A percentile compares a stretch with the other conserved stretches of the same genome.
phyloP scores from a whole-genome alignment of 768 basidiomycete genomes.

The Rhizopogon sp. region DNA sequence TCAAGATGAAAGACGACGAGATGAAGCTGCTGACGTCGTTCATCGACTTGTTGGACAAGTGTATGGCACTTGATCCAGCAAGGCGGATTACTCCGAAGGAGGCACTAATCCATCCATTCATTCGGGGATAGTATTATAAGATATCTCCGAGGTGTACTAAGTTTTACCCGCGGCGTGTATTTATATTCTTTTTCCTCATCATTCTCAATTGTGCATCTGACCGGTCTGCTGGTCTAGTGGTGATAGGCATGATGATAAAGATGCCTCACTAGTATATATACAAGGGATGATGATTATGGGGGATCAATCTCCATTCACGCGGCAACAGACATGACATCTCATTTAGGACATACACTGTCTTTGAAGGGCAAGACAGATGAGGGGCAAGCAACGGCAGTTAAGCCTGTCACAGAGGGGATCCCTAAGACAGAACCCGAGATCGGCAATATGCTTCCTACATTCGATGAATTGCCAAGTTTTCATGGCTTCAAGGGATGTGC shows the following conservation, averaged over 20 bases:
- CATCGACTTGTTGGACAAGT: constrained; percentile 89
- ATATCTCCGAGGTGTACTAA: constrained; percentile 1
- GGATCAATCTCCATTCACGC: not conserved
- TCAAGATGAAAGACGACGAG: constrained; percentile 87
- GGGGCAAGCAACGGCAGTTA: not conserved
- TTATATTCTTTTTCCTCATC: constrained; percentile 14
- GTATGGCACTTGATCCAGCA: constrained; percentile 79
- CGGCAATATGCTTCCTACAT: constrained; percentile 30
- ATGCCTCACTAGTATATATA: not conserved
- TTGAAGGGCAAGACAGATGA: constrained; percentile 8
- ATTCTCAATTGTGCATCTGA: constrained; percentile 8
- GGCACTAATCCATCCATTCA: constrained; percentile 82
- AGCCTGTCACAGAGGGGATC: not conserved
- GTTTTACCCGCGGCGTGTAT: constrained; percentile 18
- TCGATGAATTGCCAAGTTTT: constrained; percentile 45
- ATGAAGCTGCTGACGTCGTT: constrained; percentile 73
- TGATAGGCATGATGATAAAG: not conserved
- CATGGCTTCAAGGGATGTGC: constrained; percentile 51
- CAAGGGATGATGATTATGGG: not conserved
- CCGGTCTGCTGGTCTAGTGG: constrained; percentile 9
- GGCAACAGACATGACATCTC: constrained; percentile 10
- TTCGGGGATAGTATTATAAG: constrained; percentile 44
- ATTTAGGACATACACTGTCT: constrained; percentile 12
- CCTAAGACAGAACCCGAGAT: not conserved
- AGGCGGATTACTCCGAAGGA: constrained; percentile 88